Evolutionary conservation across 2,329 filamentous ascomycete species (phyloP).

Genomic region (Chaetothyriales sp.): DNA sequence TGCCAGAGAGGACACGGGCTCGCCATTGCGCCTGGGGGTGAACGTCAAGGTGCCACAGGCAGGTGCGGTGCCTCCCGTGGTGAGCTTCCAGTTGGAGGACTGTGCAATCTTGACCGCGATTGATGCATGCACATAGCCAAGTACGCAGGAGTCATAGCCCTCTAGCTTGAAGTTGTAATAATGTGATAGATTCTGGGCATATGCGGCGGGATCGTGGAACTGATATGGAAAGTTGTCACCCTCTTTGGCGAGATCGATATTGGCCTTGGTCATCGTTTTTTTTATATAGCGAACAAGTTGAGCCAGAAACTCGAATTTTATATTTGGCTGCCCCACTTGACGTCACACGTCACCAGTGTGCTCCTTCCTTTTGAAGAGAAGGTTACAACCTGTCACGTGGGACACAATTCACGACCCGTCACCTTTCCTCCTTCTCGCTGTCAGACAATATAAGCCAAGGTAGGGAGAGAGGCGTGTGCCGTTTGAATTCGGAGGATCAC

Average conservation of each 20-base stretch:
- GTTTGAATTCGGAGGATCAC: no score
- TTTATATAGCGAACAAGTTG: no score
- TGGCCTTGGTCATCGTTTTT: slow-evolving; percentile 22
- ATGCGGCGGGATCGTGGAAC: slow-evolving; percentile 41
- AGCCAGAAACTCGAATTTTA: no score
- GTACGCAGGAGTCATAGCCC: slow-evolving; percentile 41
- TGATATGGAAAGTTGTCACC: slow-evolving; percentile 61
- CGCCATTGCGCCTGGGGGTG: slow-evolving; percentile 8
- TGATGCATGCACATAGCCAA: slow-evolving; percentile 41
- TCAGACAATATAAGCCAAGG: no score
- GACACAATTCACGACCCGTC: no score
- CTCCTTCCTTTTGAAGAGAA: no score
- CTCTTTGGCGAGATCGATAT: slow-evolving; percentile 41
- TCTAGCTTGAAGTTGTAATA: slow-evolving; percentile 54
- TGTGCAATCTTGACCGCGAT: slow-evolving; percentile 7
- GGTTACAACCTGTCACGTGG: no score
- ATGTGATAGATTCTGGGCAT: slow-evolving; percentile 37
- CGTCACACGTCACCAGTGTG: no score
- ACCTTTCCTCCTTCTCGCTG: no score
- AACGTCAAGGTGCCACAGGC: slow-evolving; percentile 8
- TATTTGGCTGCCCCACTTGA: no score
- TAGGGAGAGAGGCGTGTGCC: no score
- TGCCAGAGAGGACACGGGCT: slow-evolving; percentile 32
- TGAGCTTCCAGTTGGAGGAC: slow-evolving; percentile 6
- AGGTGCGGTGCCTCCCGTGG: slow-evolving; percentile 8